Percentiles rank a stretch among this genome's conserved stretches.
phyloP scores from a whole-genome alignment of 306 rosid species.

The Trifolium dubium region DNA sequence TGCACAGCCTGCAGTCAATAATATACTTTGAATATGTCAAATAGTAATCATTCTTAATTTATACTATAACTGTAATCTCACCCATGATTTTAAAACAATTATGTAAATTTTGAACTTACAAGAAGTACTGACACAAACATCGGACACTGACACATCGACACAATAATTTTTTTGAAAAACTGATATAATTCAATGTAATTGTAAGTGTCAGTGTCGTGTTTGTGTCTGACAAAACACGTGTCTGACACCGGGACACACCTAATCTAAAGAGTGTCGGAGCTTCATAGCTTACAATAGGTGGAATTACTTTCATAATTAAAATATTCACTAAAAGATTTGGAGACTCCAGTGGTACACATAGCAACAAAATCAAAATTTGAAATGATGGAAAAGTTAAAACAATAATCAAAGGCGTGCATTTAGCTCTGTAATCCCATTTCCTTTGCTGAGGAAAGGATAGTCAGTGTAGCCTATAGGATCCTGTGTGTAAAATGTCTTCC shows the following conservation, averaged over 20 bases:
- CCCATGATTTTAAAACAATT: not conserved
- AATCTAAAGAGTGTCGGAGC: too few relatives aligned
- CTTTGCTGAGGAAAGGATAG: conserved; percentile 62
- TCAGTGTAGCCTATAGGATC: conserved; percentile 89
- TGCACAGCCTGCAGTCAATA: not conserved
- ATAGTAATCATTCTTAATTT: not conserved
- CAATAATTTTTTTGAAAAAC: too few relatives aligned
- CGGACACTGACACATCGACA: too few relatives aligned
- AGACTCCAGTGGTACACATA: conserved; percentile 11
- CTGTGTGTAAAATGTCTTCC: conserved; percentile 81
- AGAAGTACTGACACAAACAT: too few relatives aligned
- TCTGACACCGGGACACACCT: too few relatives aligned
- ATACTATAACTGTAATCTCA: not conserved
- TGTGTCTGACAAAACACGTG: too few relatives aligned
- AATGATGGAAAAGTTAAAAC: not conserved
- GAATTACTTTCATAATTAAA: not conserved
- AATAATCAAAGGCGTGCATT: conserved; percentile 60
- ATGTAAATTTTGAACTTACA: not conserved
- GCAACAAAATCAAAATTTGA: not conserved
- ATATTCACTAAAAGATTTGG: conserved; percentile 5
- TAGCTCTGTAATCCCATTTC: conserved; percentile 23
- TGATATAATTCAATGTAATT: too few relatives aligned
- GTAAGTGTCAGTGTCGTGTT: too few relatives aligned
- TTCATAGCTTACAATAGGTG: too few relatives aligned
- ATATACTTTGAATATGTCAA: not conserved